Evolutionary conservation across 164 flowering plant genomes (phyloP).

Genomic region (Cinnamomum chago): DNA sequence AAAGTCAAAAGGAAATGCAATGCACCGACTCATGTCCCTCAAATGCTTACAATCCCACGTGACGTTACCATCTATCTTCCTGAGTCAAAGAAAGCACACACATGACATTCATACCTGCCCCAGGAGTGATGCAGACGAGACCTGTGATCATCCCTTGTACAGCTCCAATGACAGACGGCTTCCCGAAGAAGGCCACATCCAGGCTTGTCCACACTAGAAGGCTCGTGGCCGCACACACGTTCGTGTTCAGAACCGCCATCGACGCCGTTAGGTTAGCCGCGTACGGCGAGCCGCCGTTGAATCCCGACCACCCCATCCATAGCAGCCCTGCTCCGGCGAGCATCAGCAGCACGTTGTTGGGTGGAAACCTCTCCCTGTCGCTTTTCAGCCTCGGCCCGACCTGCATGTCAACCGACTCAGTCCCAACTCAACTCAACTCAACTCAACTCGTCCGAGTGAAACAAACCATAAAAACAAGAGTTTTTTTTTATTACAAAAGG

Average conservation of each 20-base stretch:
- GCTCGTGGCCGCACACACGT: conserved; percentile 62
- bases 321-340: conserved; percentile 64
- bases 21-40: too few species aligned
- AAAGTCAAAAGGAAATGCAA: too few species aligned
- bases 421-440: background rate
- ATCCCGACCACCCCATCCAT: conserved; percentile 78
- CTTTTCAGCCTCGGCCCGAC: conserved; percentile 57
- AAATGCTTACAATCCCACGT: too few species aligned
- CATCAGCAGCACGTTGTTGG: conserved; percentile 64
- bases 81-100: too few species aligned
- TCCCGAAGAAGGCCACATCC: conserved; percentile 48
- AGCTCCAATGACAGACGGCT: conserved; percentile 66
- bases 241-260: conserved; percentile 59
- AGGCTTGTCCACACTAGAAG: conserved; percentile 53
- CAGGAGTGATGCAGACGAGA: conserved; percentile 76
- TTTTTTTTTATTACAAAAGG: background rate
- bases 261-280: conserved; percentile 38
- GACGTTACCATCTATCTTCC: too few species aligned
- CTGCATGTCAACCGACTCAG: conserved; percentile 13
- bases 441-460: background rate
- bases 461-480: background rate
- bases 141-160: conserved; percentile 78
- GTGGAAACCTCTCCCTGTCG: conserved; percentile 60
- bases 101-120: conserved; percentile 36
- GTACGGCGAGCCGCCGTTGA: conserved; percentile 63